Percentiles rank a stretch among this genome's conserved stretches.
phyloP scores from a whole-genome alignment of 352 stramenopile genomes.

The Vaucheria bursata region DNA sequence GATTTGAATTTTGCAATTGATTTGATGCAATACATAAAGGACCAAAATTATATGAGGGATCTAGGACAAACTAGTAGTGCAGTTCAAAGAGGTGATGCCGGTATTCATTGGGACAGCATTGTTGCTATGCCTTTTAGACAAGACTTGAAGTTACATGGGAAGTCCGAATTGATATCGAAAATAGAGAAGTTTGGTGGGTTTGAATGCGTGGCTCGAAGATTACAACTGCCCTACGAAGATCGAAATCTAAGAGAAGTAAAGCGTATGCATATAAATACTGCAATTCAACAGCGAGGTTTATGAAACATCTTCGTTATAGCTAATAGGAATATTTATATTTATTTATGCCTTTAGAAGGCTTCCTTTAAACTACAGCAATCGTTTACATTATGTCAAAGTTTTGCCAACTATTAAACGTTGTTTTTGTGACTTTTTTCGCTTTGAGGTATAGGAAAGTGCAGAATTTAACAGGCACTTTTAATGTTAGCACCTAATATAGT shows the following conservation, averaged over 20 bases:
- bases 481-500: too few relatives aligned
- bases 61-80: background rate
- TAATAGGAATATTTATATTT: too few relatives aligned
- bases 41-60: background rate
- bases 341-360: too few relatives aligned
- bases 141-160: constrained; percentile 3
- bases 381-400: too few relatives aligned
- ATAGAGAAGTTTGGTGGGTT: constrained; percentile 25
- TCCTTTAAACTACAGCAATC: too few relatives aligned
- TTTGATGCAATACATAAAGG: constrained; percentile 20
- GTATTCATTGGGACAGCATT: background rate
- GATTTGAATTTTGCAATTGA: constrained; percentile 26
- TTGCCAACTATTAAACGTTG: too few relatives aligned
- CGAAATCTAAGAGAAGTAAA: background rate
- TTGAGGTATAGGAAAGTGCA: too few relatives aligned
- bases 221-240: constrained; percentile 15
- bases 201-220: constrained; percentile 20
- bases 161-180: constrained; percentile 12
- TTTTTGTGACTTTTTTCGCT: too few relatives aligned
- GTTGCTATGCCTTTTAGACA: constrained; percentile 9
- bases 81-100: background rate
- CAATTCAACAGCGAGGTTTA: too few relatives aligned
- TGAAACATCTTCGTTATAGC: too few relatives aligned
- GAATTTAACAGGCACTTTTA: too few relatives aligned
- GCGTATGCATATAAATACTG: background rate